These are phyloP conservation scores for Geotrichum reessii DNA, from an alignment of 1,139 yeast genomes.

Conservation along the genomic window DNA sequence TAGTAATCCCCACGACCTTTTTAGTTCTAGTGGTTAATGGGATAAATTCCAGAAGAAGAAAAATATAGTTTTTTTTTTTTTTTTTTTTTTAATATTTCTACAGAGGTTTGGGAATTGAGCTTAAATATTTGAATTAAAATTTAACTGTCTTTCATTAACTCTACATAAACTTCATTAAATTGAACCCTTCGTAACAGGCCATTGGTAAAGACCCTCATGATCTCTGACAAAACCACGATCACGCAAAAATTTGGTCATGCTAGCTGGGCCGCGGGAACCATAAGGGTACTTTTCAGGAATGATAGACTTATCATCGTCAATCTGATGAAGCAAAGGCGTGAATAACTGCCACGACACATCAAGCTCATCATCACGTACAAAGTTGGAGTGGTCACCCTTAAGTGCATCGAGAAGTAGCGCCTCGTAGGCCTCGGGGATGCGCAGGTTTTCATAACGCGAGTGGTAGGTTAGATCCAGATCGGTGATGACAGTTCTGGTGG, in stretches of 20 bases:
- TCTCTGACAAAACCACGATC: constrained; percentile 66
- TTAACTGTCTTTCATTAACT: neutral
- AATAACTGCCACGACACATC: constrained; percentile 89
- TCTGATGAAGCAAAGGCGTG: constrained; percentile 78
- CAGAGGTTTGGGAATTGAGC: neutral
- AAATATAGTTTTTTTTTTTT: neutral
- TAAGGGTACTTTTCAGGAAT: constrained; percentile 70
- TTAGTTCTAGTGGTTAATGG: neutral
- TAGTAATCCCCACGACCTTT: neutral
- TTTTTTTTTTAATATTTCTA: neutral
- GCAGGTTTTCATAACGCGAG: constrained; percentile 64
- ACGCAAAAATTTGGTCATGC: constrained; percentile 54
- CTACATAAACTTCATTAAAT: neutral
- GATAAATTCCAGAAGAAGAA: neutral
- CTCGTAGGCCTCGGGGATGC: constrained; percentile 95
- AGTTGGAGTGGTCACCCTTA: constrained; percentile 91
- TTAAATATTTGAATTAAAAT: neutral
- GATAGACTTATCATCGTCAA: constrained; percentile 50
- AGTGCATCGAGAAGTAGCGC: constrained; percentile 86
- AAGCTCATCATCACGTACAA: constrained; percentile 96
- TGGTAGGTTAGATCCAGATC: constrained; percentile 87
- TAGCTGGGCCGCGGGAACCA: constrained; percentile 85
- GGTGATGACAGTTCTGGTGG: constrained; percentile 73
- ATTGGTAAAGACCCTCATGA: constrained; percentile 29
- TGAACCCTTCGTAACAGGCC: constrained; percentile 31